Evolutionary conservation across 176 grass and related monocot species (phyloP).

Genomic region (Pharus latifolius): DNA sequence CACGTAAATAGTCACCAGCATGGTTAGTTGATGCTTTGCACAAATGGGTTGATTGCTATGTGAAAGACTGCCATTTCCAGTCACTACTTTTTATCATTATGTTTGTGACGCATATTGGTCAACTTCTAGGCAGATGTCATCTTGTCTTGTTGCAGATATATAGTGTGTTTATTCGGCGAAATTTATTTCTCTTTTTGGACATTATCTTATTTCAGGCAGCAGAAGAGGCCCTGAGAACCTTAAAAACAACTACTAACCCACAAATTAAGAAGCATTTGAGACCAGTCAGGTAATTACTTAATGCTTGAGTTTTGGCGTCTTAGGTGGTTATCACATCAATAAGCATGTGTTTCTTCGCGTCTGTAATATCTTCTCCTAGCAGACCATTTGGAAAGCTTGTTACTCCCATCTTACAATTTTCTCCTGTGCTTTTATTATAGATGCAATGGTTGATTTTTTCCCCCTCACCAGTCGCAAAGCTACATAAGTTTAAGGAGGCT

Average conservation of each 20-base stretch:
- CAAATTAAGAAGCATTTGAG: constrained; percentile 46
- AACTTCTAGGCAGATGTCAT: not conserved
- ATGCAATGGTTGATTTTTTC: constrained; percentile 19
- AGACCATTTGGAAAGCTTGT: not conserved
- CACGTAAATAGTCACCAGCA: not conserved
- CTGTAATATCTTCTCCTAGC: not conserved
- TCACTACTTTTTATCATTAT: not conserved
- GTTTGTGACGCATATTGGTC: not conserved
- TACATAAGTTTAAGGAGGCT: constrained; percentile 14
- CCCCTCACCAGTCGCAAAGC: not conserved
- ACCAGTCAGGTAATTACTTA: constrained; percentile 37
- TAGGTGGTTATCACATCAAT: not conserved
- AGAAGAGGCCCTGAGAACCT: constrained; percentile 41
- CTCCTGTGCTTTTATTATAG: constrained; percentile 8
- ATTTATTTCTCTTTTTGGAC: not conserved
- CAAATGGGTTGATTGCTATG: not conserved
- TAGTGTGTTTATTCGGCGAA: not conserved
- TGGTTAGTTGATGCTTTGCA: not conserved
- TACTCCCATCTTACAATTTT: not conserved
- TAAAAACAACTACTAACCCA: constrained; percentile 36
- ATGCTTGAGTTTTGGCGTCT: not conserved
- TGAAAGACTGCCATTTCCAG: not conserved
- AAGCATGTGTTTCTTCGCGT: not conserved
- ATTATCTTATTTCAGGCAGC: constrained; percentile 35
- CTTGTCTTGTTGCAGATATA: not conserved